Conservation (phyloP, 2,329 filamentous ascomycete species). For the Sclerotinia subarctica region DNA sequence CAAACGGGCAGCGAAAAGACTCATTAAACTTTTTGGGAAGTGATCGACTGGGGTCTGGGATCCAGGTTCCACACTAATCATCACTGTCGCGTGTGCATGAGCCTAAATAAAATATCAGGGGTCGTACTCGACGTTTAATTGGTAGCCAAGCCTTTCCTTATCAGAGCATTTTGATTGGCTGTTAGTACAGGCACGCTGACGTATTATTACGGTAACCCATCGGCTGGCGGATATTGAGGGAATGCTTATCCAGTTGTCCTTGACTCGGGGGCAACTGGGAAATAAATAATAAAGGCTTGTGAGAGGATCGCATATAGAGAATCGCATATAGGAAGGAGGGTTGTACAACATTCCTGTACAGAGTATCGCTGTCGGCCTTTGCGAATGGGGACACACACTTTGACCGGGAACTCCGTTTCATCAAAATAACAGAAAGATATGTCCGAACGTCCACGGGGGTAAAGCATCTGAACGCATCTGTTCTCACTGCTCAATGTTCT, state of each 20-base stretch:
- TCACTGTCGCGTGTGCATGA: conserved; percentile 13
- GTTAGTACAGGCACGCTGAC: neutral
- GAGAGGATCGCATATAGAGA: neutral
- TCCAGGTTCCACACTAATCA: neutral
- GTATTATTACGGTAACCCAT: conserved; percentile 2
- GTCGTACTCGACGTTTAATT: neutral
- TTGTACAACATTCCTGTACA: neutral
- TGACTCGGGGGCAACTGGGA: neutral
- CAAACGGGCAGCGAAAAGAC: neutral
- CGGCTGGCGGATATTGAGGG: neutral
- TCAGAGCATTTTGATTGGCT: neutral
- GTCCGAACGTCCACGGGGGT: neutral
- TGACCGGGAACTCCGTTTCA: conserved; percentile 1
- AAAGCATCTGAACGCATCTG: neutral
- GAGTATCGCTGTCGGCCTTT: neutral
- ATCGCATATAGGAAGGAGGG: neutral
- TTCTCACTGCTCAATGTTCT: neutral
- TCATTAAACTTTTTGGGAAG: neutral
- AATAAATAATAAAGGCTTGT: neutral
- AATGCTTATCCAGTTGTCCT: neutral
- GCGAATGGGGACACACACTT: neutral
- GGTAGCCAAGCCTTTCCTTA: neutral
- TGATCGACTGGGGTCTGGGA: neutral
- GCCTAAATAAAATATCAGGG: neutral
- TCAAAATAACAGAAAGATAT: neutral